Evolutionary conservation across 192 early-diverging fungal species (phyloP).

Genomic region (Entophlyctis helioformis): DNA sequence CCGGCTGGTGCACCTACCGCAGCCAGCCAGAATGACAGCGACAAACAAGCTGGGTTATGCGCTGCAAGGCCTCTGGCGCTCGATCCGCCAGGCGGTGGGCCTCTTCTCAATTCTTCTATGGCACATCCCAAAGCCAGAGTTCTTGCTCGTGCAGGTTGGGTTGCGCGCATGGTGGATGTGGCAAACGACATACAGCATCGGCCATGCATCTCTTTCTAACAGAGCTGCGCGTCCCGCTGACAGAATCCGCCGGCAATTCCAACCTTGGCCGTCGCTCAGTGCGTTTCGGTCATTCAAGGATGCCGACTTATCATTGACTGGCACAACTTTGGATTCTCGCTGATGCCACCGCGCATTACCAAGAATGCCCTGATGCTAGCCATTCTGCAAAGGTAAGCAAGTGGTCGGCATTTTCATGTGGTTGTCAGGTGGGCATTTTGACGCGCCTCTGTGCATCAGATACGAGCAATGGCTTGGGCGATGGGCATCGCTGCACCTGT

Average conservation of each 20-base stretch:
- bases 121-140: conserved; percentile 42
- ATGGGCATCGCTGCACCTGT: conserved; percentile 66
- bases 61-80: conserved; percentile 56
- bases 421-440: conserved; percentile 7
- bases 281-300: conserved; percentile 51
- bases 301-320: conserved; percentile 82
- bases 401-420: too few species aligned
- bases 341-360: conserved; percentile 66
- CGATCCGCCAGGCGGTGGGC: conserved; percentile 40
- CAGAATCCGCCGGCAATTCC: conserved; percentile 95
- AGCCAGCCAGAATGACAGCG: conserved; percentile 31
- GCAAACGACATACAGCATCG: neutral
- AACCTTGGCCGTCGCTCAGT: conserved; percentile 66
- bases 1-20: conserved; percentile 7
- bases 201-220: neutral
- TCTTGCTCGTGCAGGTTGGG: conserved; percentile 66
- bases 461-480: conserved; percentile 56
- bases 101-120: conserved; percentile 52
- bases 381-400: conserved; percentile 38
- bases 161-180: neutral
- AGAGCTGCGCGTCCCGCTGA: neutral
- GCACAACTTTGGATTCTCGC: conserved; percentile 93
- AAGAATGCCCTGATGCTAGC: conserved; percentile 34
- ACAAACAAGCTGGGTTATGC: conserved; percentile 45
- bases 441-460: conserved; percentile 4